Base-by-base conservation (phyloP, 192 early-diverging fungal genomes). In the Backusella morwellensis region DNA sequence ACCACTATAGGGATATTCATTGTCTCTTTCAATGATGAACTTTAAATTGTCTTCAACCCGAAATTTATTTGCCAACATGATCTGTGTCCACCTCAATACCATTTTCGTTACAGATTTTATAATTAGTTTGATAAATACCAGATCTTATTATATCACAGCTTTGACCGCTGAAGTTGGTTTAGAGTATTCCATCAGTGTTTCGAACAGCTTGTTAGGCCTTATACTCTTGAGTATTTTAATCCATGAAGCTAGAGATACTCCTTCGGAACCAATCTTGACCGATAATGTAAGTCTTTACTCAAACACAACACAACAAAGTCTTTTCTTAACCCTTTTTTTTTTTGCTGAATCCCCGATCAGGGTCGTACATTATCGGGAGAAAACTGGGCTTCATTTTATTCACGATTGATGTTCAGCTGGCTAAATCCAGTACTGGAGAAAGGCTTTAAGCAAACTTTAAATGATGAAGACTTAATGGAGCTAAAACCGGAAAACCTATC, bases 401-500 rank as follows among this genome's bases (percentile, higher is more conserved):
- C 73, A 4, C 68, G 72, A 67, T 82, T 75, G 14, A 82, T 79
- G 68, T 92, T 91, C 56, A 41, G 8, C 32, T 92, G 88, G 88
- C 50, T 89, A 8, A 87, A 88, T 66, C 72, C 79, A 9, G 73
- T 91, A 54, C 80, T 92, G 75, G 75, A 82, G 14, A 68, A 85
- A 66, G 91, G 91, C 0, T 79, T 78, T 35, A 56, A 63, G 7
- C 68, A 80, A 17, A 83, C 87, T 0, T 77, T 92, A 23, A 80
- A 85, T 17, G 79, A 86, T 17, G 78, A 74, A n/a, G 89, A 92
- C 47, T 70, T 92, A 2, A 84, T 84, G 54, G 82, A 88, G 9
- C 75, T 92, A n/a, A 69, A 80, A 34, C 63, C 84, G n/a, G 71
- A 81, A 29, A 88, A 91, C 56, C 83, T 76, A 19, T 79, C 88